A percentile compares a stretch with the other conserved stretches of the same genome.
phyloP scores from a whole-genome alignment of 306 rosid species.

The Rosa rugosa region DNA sequence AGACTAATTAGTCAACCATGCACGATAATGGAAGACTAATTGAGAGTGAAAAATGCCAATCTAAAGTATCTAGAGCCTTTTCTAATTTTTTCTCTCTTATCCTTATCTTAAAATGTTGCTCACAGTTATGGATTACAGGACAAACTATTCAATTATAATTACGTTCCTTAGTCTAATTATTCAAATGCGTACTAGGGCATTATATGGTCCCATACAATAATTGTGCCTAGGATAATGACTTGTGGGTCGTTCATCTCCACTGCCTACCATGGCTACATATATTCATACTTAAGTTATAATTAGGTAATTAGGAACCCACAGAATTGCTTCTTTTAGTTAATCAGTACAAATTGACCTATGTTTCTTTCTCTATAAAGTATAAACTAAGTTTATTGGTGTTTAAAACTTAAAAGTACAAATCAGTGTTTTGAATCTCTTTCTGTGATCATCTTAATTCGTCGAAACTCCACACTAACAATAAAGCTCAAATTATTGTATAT shows the following conservation, averaged over 20 bases:
- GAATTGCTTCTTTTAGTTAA: neutral
- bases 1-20: too few relatives aligned
- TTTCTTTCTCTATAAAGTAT: too few relatives aligned
- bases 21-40: too few relatives aligned
- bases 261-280: neutral
- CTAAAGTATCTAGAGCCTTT: neutral
- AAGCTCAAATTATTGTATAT: too few relatives aligned
- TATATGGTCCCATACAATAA: neutral
- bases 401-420: too few relatives aligned
- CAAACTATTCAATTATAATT: neutral
- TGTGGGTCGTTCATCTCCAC: neutral
- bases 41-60: neutral
- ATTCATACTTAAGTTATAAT: neutral
- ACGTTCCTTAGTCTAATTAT: neutral
- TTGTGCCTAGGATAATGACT: neutral
- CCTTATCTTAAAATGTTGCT: neutral
- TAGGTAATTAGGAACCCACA: neutral
- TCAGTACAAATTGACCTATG: neutral
- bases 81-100: too few relatives aligned
- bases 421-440: too few relatives aligned
- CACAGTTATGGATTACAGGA: neutral
- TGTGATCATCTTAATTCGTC: too few relatives aligned
- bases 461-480: too few relatives aligned
- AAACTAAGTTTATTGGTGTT: neutral
- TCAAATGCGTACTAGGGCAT: neutral